Conservation (phyloP, 805 yeast genomes). For the Barnettozyma californica region DNA sequence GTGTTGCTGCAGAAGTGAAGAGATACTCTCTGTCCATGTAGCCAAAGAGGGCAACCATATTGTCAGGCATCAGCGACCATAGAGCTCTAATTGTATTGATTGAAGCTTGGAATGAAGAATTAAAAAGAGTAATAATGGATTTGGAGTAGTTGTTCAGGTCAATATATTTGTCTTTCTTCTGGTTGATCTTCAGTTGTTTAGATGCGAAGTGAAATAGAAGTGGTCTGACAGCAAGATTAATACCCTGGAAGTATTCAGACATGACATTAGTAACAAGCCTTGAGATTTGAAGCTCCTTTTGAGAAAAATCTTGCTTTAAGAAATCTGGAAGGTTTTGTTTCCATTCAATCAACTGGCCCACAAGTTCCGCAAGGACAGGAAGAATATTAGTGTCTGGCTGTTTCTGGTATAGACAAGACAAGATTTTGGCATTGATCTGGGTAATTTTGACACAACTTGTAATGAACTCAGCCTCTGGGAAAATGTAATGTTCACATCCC, state of each 20-base stretch:
- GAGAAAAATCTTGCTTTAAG: constrained; percentile 58
- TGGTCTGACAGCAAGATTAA: constrained; percentile 75
- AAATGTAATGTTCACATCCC: constrained; percentile 59
- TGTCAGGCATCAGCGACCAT: constrained; percentile 71
- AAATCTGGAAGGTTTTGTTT: constrained; percentile 59
- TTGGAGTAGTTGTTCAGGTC: constrained; percentile 65
- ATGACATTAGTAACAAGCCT: constrained; percentile 67
- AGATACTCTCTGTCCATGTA: constrained; percentile 84
- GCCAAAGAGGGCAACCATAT: constrained; percentile 81
- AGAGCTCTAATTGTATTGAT: constrained; percentile 67
- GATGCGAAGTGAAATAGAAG: constrained; percentile 71
- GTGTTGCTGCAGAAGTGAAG: constrained; percentile 70
- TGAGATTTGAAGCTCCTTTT: constrained; percentile 46
- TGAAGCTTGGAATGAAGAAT: constrained; percentile 77
- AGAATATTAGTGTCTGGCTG: constrained; percentile 74
- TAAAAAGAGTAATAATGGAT: constrained; percentile 60
- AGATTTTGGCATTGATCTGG: constrained; percentile 68
- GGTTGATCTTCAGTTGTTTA: constrained; percentile 49
- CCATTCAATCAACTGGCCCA: constrained; percentile 64
- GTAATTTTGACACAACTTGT: constrained; percentile 74
- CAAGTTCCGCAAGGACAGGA: constrained; percentile 67
- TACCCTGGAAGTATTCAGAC: constrained; percentile 81
- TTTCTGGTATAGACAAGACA: constrained; percentile 64
- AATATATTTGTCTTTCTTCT: constrained; percentile 45
- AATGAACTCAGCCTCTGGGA: constrained; percentile 74